These are phyloP conservation scores for Citrus glauca DNA, from an alignment of 345 rosid species.

Conservation along the genomic window DNA sequence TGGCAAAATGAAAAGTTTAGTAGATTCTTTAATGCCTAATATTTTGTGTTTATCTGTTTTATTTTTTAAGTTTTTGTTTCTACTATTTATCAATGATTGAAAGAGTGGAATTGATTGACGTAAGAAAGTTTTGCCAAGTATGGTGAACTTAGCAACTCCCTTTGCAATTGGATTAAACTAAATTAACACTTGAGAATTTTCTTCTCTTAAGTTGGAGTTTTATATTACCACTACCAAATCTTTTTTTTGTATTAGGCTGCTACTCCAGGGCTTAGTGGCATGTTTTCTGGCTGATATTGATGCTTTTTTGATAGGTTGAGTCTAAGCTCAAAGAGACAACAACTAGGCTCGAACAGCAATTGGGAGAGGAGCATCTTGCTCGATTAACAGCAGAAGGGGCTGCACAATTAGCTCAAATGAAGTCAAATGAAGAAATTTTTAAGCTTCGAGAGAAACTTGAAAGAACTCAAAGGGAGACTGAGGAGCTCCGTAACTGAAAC, in stretches of 20 bases:
- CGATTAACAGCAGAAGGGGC: constrained; percentile 61
- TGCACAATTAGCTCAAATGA: constrained; percentile 51
- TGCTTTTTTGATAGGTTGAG: constrained; percentile 11
- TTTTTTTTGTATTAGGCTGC: no score
- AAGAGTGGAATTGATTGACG: background rate
- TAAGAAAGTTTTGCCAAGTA: background rate
- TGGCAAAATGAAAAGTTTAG: no score
- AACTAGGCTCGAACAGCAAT: constrained; percentile 58
- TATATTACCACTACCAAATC: background rate
- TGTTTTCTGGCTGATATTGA: no score
- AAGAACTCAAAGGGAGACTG: constrained; percentile 55
- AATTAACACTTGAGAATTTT: background rate
- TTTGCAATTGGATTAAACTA: background rate
- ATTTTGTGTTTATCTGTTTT: no score
- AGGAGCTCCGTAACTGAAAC: constrained; percentile 1
- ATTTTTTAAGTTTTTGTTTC: background rate
- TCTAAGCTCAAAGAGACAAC: constrained; percentile 11
- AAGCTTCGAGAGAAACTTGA: constrained; percentile 71
- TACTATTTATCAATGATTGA: background rate
- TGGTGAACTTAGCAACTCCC: background rate
- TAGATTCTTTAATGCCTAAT: no score
- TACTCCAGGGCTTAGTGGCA: no score
- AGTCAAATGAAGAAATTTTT: constrained; percentile 65
- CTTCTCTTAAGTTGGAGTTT: background rate
- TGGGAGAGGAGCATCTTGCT: constrained; percentile 80